Evolutionary conservation across 2,329 filamentous ascomycete species (phyloP).

Genomic region (Stenocarpella maydis): DNA sequence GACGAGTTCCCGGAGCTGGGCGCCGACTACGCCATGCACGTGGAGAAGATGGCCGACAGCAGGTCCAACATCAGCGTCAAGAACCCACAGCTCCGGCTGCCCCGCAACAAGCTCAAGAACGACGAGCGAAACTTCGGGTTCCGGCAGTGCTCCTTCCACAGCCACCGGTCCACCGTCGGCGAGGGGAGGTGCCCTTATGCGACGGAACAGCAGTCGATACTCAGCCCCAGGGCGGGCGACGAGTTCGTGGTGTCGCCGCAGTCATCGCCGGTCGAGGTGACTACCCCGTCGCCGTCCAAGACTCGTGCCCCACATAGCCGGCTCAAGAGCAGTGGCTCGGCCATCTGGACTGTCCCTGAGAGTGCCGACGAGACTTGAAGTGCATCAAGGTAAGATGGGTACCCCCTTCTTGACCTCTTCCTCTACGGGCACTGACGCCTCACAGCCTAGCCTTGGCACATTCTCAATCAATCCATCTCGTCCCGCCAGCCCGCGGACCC

Average conservation of each 20-base stretch:
- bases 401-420: neutral
- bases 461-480: neutral
- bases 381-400: constrained; percentile 1
- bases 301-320: neutral
- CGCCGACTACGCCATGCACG: constrained; percentile 60
- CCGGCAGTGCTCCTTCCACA: constrained; percentile 68
- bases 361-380: constrained; percentile 33
- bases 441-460: neutral
- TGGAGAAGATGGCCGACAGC: constrained; percentile 59
- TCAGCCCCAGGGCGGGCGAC: neutral
- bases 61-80: constrained; percentile 63
- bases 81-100: constrained; percentile 67
- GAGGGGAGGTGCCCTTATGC: constrained; percentile 59
- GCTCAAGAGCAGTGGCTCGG: constrained; percentile 8
- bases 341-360: constrained; percentile 33
- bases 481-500: neutral
- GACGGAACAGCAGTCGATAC: neutral
- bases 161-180: constrained; percentile 62
- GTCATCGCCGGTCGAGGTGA: neutral
- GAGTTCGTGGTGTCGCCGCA: neutral
- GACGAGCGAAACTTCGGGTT: constrained; percentile 68
- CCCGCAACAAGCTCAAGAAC: constrained; percentile 62
- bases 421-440: neutral
- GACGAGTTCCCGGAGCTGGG: constrained; percentile 55
- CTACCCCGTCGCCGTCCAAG: neutral